Evolutionary conservation across 805 yeast genomes (phyloP).

Genomic region (Ogataea glucozyma): DNA sequence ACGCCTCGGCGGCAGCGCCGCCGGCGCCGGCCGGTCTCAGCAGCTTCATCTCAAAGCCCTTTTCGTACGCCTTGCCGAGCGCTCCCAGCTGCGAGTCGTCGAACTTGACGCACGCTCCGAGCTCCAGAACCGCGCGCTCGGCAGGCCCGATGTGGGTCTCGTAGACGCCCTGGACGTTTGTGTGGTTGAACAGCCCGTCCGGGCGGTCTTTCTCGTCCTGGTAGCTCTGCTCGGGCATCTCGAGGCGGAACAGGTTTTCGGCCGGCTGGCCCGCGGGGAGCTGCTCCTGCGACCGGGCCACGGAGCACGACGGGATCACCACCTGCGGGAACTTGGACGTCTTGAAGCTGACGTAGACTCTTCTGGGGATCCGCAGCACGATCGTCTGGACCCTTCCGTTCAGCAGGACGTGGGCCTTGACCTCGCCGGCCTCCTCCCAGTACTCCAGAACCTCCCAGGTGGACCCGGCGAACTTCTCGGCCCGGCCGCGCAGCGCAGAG

Average conservation of each 20-base stretch:
- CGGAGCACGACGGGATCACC: conserved; percentile 49
- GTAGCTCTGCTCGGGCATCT: conserved; percentile 67
- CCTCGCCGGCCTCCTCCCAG: conserved; percentile 67
- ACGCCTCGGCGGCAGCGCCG: conserved; percentile 49
- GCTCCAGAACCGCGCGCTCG: conserved; percentile 74
- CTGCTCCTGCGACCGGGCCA: conserved; percentile 58
- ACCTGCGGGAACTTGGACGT: conserved; percentile 35
- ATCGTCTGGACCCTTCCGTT: conserved; percentile 74
- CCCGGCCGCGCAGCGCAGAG: conserved; percentile 70
- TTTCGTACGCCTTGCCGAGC: conserved; percentile 79
- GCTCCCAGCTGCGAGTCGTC: conserved; percentile 76
- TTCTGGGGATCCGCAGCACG: conserved; percentile 72
- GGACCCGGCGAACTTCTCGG: conserved; percentile 72
- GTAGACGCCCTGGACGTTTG: conserved; percentile 65
- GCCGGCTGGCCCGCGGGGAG: conserved; percentile 71
- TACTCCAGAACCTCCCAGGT: conserved; percentile 87
- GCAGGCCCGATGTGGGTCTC: conserved; percentile 69
- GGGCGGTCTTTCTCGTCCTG: conserved; percentile 56
- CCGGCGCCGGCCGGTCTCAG: no score
- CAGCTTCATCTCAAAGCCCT: conserved; percentile 74
- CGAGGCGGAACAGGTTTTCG: conserved; percentile 55
- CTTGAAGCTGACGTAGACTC: conserved; percentile 67
- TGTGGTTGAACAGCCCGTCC: conserved; percentile 63
- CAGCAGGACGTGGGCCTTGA: conserved; percentile 69
- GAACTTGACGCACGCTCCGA: conserved; percentile 74